Percentiles rank a stretch among this genome's conserved stretches.
Conservation (phyloP, 345 rosid species). For the Brassica carinata region DNA sequence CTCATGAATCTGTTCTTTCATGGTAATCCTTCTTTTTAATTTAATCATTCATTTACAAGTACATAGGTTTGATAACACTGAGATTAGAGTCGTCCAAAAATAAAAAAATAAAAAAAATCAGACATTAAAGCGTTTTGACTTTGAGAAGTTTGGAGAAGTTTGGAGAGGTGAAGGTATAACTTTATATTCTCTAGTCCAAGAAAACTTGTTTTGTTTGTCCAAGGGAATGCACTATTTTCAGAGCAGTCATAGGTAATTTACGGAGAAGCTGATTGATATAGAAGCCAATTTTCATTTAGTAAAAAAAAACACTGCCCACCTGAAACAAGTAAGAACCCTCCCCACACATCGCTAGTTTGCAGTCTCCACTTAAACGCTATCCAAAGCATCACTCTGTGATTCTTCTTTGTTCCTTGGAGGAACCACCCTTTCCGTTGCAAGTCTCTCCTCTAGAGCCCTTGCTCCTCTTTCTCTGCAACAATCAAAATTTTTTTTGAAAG, state of each 20-base stretch:
- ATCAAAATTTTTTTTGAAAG: neutral
- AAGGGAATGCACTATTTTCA: too few species aligned
- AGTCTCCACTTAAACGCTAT: constrained; percentile 54
- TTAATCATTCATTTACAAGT: too few species aligned
- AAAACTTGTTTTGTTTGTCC: too few species aligned
- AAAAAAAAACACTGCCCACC: constrained; percentile 27
- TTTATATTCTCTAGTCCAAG: too few species aligned
- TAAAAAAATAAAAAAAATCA: too few species aligned
- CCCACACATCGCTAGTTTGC: constrained; percentile 21
- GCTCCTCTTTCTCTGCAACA: constrained; percentile 94
- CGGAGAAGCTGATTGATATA: constrained; percentile 14
- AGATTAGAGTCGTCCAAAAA: too few species aligned
- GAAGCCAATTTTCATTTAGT: neutral
- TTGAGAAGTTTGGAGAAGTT: too few species aligned
- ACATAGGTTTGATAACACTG: too few species aligned
- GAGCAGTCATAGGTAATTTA: constrained; percentile 8
- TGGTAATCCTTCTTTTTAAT: too few species aligned
- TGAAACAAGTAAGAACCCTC: constrained; percentile 24
- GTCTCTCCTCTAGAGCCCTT: constrained; percentile 95
- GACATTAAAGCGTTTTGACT: too few species aligned
- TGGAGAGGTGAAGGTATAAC: too few species aligned
- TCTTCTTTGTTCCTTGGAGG: constrained; percentile 56
- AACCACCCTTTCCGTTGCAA: constrained; percentile 76
- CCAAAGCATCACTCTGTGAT: constrained; percentile 53
- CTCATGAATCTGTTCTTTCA: neutral